These are phyloP conservation scores for Linderina pennispora DNA, from an alignment of 192 early-diverging fungal species.

Conservation along the genomic window DNA sequence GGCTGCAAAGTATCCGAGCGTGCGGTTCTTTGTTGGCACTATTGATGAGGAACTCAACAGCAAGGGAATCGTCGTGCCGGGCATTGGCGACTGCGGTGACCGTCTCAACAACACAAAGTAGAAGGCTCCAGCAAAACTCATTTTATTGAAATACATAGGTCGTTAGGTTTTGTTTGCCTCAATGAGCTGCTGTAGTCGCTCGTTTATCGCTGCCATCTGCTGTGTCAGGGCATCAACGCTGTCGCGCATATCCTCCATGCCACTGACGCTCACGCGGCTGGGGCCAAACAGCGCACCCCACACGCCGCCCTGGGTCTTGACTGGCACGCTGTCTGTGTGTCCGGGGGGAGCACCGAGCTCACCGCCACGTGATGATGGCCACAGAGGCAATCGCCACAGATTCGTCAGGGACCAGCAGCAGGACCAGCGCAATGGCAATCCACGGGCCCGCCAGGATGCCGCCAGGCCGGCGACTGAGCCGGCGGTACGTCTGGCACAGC, in stretches of 20 bases:
- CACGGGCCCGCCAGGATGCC: conserved; percentile 3
- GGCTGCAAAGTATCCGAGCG: conserved; percentile 48
- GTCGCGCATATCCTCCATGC: conserved; percentile 13
- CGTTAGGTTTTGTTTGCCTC: no score
- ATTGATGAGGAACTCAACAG: conserved; percentile 54
- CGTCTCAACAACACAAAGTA: conserved; percentile 52
- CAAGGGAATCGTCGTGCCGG: conserved; percentile 55
- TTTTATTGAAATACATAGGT: no score
- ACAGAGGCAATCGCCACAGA: conserved; percentile 12
- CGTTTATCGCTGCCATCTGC: conserved; percentile 16
- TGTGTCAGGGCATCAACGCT: conserved; percentile 19
- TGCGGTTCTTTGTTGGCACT: conserved; percentile 50
- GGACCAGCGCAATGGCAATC: conserved; percentile 5
- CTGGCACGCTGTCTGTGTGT: not conserved
- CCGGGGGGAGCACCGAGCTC: not conserved
- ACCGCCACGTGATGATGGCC: not conserved
- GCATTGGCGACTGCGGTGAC: conserved; percentile 66
- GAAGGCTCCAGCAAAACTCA: not conserved
- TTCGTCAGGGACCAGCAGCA: conserved; percentile 11
- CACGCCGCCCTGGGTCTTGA: not conserved
- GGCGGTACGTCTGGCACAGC: not conserved
- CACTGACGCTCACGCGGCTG: conserved; percentile 3
- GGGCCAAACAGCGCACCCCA: conserved; percentile 10
- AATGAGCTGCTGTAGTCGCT: conserved; percentile 15
- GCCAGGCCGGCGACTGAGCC: not conserved